Conservation (phyloP, 2,329 filamentous ascomycete species). For the Pseudogymnoascus sp. region DNA sequence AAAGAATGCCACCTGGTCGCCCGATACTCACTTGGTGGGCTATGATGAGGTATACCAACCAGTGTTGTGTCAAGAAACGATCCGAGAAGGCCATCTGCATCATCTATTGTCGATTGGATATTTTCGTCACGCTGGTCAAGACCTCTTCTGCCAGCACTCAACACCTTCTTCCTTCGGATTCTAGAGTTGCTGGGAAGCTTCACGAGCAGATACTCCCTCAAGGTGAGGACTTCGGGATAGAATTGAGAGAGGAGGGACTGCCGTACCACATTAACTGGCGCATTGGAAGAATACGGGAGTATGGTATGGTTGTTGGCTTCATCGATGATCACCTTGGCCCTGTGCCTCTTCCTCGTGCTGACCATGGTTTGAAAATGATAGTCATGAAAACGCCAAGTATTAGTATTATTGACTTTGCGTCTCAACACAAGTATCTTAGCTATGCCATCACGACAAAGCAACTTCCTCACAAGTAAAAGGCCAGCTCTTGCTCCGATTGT, state of each 20-base stretch:
- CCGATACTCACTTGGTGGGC: background rate
- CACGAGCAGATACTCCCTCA: conserved; percentile 64
- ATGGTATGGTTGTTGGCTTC: conserved; percentile 26
- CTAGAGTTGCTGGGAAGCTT: conserved; percentile 61
- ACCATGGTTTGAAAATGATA: conserved; percentile 27
- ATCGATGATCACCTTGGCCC: conserved; percentile 13
- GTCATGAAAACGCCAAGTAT: background rate
- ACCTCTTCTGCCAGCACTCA: conserved; percentile 28
- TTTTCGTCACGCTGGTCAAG: background rate
- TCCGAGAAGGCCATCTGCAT: conserved; percentile 13
- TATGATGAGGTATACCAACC: conserved; percentile 20
- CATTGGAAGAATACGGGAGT: conserved; percentile 11
- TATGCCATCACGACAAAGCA: background rate
- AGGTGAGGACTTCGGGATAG: conserved; percentile 57
- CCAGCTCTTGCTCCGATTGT: background rate
- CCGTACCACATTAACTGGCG: conserved; percentile 23
- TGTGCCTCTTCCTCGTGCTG: conserved; percentile 36
- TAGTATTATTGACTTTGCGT: background rate
- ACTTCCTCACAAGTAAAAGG: background rate
- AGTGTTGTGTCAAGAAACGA: conserved; percentile 26
- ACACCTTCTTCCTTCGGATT: conserved; percentile 50
- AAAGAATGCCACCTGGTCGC: background rate
- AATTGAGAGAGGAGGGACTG: conserved; percentile 63
- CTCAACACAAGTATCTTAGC: background rate
- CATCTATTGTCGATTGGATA: background rate